phyloP scores from a whole-genome alignment of 2,329 filamentous ascomycete species.

The Cyphellophora europaea region DNA sequence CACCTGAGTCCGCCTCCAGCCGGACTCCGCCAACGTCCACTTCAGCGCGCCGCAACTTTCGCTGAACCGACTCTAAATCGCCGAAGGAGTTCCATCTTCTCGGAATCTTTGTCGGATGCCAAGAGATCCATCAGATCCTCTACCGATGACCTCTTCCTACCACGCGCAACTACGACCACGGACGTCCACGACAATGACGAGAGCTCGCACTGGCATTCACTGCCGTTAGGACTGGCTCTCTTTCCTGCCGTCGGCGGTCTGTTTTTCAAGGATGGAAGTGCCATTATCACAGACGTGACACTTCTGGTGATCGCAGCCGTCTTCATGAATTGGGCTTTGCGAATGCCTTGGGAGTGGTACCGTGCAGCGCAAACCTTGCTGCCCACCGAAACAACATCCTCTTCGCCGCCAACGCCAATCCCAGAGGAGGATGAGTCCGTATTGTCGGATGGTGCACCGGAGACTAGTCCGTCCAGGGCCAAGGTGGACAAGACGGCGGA shows the following conservation, averaged over 20 bases:
- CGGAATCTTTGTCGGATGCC: conserved; percentile 63
- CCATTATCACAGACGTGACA: conserved; percentile 76
- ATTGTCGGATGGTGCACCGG: conserved; percentile 4
- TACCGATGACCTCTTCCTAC: conserved; percentile 59
- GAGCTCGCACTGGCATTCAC: conserved; percentile 63
- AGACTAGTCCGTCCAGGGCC: conserved; percentile 3
- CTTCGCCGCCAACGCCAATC: conserved; percentile 13
- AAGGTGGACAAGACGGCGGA: conserved; percentile 2
- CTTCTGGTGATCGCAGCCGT: conserved; percentile 70
- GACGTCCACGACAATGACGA: conserved; percentile 36
- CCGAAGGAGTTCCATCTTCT: conserved; percentile 68
- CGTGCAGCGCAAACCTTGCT: conserved; percentile 57
- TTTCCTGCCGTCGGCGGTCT: conserved; percentile 78
- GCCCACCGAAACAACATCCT: conserved; percentile 37
- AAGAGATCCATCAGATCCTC: conserved; percentile 55
- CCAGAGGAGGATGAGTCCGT: conserved; percentile 20
- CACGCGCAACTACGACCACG: conserved; percentile 35
- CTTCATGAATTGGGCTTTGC: conserved; percentile 87
- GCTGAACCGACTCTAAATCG: conserved; percentile 28
- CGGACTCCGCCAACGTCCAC: conserved; percentile 27
- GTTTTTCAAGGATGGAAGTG: conserved; percentile 74
- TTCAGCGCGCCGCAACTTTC: conserved; percentile 27
- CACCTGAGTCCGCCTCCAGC: conserved; percentile 16
- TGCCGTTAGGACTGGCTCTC: conserved; percentile 75
- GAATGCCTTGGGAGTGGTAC: conserved; percentile 82